Evolutionary conservation across 2,329 filamentous ascomycete genomes (phyloP), one percentile per base, ranked within the genome.

Genomic region (Trichoderma hamatum): DNA sequence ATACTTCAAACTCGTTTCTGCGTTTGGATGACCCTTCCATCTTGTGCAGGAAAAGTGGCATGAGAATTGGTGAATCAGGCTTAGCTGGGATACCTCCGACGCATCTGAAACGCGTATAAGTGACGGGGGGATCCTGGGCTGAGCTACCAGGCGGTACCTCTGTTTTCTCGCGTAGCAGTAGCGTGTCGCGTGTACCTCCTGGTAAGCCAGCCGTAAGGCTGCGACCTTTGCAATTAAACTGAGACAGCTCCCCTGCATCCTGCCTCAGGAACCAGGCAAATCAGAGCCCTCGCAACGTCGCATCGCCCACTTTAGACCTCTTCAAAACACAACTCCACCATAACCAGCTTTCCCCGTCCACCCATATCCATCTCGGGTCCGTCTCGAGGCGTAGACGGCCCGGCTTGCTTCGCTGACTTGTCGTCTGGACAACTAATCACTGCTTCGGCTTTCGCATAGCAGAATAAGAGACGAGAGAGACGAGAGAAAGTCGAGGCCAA

Each of bases 41-140:
- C 43, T 67, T 26, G 28, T 26, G 55, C 3, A 5, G 9, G 14
- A 43, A 46, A 56, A 59, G 63, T 67, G 52, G 63, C 54, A 67
- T 67, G 63, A 67, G 55, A 36, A 51, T 24, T 54, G 43, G 26
- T 55, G 46, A 34, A 55, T 68, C 66, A 55, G 66, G 66, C 28
- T 30, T 54, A 62, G 64, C 43, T 24, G 55, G 56, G 49, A 46
- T n/a, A 32, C 34, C 39, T 68, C 46, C 21, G 34, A 68, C 65
- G 43, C 55, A 68, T 68, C 65, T 68, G 65, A 60, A 59, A 68
- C 65, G 56, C 56, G 55, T 61, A 58, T 59, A 54, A n/a, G 59
- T 24, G 28, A 32, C 19, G 9, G 16, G 52, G 52, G 54, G 9
- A 1, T 4, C 34, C 10, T 36, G 56, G 34, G 56, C 21, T 16